Evolutionary conservation across 179 eudicot species (phyloP), one percentile per base, ranked within the genome.

Genomic region (Spinacia oleracea): DNA sequence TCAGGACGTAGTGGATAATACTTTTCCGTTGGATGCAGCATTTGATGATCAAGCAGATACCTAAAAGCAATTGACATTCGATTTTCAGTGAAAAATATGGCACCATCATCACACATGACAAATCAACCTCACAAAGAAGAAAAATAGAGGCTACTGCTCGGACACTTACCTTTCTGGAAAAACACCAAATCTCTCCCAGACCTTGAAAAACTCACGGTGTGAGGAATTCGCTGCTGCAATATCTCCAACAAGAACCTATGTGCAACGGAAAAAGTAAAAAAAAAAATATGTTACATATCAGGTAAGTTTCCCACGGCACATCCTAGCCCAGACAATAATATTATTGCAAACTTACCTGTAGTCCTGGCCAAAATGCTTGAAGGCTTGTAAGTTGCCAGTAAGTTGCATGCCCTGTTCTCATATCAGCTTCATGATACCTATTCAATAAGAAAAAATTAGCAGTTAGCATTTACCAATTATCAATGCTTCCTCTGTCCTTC

Each of bases 341-440:
- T 32, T 53, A 32, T 50, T 71, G n/a, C 70, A 78, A 72, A 71
- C 84, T 85, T 88, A 80, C 98, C 92, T 95, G 98, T 70, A 95
- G 76, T 74, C 98, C 98, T 73, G 98, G 98, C 98, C 98, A 95
- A 86, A 95, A 95, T 78, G 98, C 98, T 87, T 95, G 98, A 45
- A 95, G 97, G 88, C 98, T 95, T 2, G 98, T 95, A 78, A 95
- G 90, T 81, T 95, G 98, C 98, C 97, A 95, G 81, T 89, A 85
- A 29, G 98, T 95, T 80, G 98, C 93, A 53, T 84, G 89, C 78
- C 98, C 98, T 25, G 98, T 91, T 80, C 98, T 90, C 98, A 95
- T 95, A 81, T 95, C 98, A 79, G 98, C 96, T 85, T 95, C 98
- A 85, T 95, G 98, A 84, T 95, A 95, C 98, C 98, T 95, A 83